phyloP scores from a whole-genome alignment of 768 basidiomycete species.

The Termitomyces sp. region DNA sequence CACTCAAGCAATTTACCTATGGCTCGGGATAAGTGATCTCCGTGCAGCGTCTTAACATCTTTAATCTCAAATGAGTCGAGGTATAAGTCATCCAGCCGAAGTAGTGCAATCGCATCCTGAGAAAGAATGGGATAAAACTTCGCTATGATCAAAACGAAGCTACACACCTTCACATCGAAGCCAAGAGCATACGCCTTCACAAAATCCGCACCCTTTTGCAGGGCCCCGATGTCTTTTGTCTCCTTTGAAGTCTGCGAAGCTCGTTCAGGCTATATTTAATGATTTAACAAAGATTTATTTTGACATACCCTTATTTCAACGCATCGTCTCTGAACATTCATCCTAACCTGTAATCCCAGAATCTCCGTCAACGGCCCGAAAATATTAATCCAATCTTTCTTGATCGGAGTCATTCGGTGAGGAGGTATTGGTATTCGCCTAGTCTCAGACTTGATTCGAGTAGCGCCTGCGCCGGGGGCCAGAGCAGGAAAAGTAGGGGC shows the following conservation, averaged over 20 bases:
- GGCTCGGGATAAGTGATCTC: conserved; percentile 96
- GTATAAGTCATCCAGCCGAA: conserved; percentile 94
- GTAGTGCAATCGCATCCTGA: conserved; percentile 91
- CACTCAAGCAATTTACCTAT: conserved; percentile 55
- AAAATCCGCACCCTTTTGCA: conserved; percentile 98
- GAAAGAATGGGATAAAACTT: background rate
- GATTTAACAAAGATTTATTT: background rate
- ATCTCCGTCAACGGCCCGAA: conserved; percentile 93
- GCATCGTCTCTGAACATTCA: conserved; percentile 87
- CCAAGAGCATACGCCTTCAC: conserved; percentile 92
- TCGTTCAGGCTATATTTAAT: background rate
- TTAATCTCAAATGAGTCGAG: conserved; percentile 99
- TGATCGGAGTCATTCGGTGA: conserved; percentile 95
- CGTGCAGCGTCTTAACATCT: conserved; percentile 96
- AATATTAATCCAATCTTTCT: conserved; percentile 38
- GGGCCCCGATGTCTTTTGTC: conserved; percentile 86
- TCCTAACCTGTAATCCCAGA: conserved; percentile 90
- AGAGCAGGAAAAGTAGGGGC: conserved; percentile 71
- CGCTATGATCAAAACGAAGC: background rate
- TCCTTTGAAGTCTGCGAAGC: conserved; percentile 80
- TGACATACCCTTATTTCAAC: conserved; percentile 87
- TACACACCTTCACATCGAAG: conserved; percentile 86
- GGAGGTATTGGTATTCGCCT: conserved; percentile 89
- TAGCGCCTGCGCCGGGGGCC: conserved; percentile 49
- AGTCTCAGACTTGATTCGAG: conserved; percentile 73